phyloP scores from a whole-genome alignment of 352 stramenopile species.

The Globisporangium radiosum region DNA sequence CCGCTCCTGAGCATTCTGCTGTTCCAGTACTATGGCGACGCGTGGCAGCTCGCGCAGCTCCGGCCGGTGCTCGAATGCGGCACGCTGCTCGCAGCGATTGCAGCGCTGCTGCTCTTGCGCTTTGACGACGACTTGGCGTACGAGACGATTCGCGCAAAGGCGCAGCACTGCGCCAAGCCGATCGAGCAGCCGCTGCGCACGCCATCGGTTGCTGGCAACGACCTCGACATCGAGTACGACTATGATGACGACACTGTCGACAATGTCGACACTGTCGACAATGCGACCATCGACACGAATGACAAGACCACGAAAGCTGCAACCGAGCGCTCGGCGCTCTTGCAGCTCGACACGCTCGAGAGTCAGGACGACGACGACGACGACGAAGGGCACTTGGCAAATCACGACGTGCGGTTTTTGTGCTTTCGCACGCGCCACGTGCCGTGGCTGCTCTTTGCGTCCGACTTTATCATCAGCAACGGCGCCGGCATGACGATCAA shows the following conservation, averaged over 20 bases:
- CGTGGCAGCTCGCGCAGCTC: slow-evolving; percentile 51
- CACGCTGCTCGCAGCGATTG: slow-evolving; percentile 39
- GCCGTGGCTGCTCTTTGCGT: slow-evolving; percentile 59
- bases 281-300: slow-evolving; percentile 3
- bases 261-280: slow-evolving; percentile 25
- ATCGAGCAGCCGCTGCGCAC: slow-evolving; percentile 42
- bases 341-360: neutral
- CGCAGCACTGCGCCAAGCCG: slow-evolving; percentile 6
- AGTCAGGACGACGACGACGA: neutral
- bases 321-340: slow-evolving; percentile 1
- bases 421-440: slow-evolving; percentile 66
- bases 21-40: slow-evolving; percentile 57
- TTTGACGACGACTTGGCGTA: slow-evolving; percentile 54
- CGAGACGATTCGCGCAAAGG: slow-evolving; percentile 24
- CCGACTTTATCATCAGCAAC: slow-evolving; percentile 83
- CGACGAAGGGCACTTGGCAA: slow-evolving; percentile 1
- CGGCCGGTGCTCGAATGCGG: slow-evolving; percentile 55
- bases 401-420: slow-evolving; percentile 32
- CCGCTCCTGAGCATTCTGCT: slow-evolving; percentile 48
- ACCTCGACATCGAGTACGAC: slow-evolving; percentile 63
- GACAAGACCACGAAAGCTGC: no score
- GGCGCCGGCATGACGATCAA: slow-evolving; percentile 81
- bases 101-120: slow-evolving; percentile 42
- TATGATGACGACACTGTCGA: slow-evolving; percentile 43
- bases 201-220: slow-evolving; percentile 48